Base-by-base conservation (phyloP, 306 rosid genomes). In the Morella rubra region DNA sequence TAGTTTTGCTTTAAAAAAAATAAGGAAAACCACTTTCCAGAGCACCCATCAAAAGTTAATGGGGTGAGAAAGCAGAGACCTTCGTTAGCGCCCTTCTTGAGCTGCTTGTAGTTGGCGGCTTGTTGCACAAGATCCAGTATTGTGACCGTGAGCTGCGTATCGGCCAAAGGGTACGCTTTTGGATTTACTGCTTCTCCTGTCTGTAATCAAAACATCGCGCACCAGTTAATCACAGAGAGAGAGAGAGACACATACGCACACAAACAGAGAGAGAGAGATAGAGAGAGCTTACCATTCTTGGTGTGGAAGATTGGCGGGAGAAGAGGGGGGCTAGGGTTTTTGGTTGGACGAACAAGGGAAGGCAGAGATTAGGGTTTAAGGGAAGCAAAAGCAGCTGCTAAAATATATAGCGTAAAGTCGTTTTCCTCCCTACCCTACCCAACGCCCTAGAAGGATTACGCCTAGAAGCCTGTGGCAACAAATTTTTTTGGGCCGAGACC, bases 51-150 rank as follows among this genome's bases (percentile, higher is more conserved):
- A 49, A 73, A 4, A 55, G 6, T 19, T 13, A 20, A 40, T 58
- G n/a, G 40, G n/a, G 4, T 55, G 1, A 56, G 40, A 69, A 71
- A 6, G 22, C 1, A 24, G 53, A 50, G 13, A 94, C 98, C 97
- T 90, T 94, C 95, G 80, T 94, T 94, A 9, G 96, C 98, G 11
- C 96, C 96, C 85, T 94, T 94, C 73, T 94, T 94, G 76, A 94
- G 93, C 81, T 94, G 98, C 86, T 94, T 90, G 76, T 91, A 91
- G 74, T 94, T 90, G 18, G 96, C 82, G 61, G 97, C 96, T 80
- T 94, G 98, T 70, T 94, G 98, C 81, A 91, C 90, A 77, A 94
- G 96, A 51, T 94, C 97, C 72, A 94, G 46, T 4, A 91, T 91
- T 15, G 97, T 91, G 58, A 92, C 89, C 0, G 90, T 73, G 24